A percentile compares a stretch with the other conserved stretches of the same genome.
Evolutionary conservation across 257 asterid genomes (phyloP).

Genomic region (Plantago major): DNA sequence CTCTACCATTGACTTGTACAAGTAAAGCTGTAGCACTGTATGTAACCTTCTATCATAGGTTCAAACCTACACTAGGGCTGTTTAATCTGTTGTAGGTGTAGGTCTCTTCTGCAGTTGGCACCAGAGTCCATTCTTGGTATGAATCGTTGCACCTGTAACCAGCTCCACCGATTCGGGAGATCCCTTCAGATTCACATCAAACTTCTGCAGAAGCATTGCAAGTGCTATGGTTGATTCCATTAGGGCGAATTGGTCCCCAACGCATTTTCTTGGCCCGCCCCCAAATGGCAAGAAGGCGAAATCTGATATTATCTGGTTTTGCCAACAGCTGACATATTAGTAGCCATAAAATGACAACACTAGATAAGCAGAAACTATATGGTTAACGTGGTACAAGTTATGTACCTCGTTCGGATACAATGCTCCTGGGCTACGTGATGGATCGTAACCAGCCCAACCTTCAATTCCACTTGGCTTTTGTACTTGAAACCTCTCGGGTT

Average conservation of each 20-base stretch:
- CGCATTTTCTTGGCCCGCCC: constrained; percentile 97
- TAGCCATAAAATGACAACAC: neutral
- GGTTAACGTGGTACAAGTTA: neutral
- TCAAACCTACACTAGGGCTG: too few relatives aligned
- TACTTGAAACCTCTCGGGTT: constrained; percentile 80
- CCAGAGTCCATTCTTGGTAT: constrained; percentile 87
- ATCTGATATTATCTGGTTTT: constrained; percentile 64
- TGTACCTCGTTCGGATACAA: constrained; percentile 88
- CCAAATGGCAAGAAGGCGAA: constrained; percentile 96
- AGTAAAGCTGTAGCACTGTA: too few relatives aligned
- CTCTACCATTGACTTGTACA: too few relatives aligned
- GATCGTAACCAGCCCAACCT: constrained; percentile 98
- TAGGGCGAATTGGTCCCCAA: constrained; percentile 94
- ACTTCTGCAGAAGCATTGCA: constrained; percentile 64
- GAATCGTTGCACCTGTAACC: constrained; percentile 94
- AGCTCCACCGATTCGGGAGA: constrained; percentile 72
- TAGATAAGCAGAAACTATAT: too few relatives aligned
- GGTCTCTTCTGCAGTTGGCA: constrained; percentile 69
- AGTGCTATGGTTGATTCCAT: constrained; percentile 94
- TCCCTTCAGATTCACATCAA: constrained; percentile 45
- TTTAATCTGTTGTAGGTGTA: neutral
- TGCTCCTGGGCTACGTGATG: constrained; percentile 92
- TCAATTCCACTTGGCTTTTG: constrained; percentile 54
- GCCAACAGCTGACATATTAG: constrained; percentile 2
- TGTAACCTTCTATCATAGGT: too few relatives aligned